phyloP scores from a whole-genome alignment of 169 alveolate genomes.

The Plasmodium adleri region DNA sequence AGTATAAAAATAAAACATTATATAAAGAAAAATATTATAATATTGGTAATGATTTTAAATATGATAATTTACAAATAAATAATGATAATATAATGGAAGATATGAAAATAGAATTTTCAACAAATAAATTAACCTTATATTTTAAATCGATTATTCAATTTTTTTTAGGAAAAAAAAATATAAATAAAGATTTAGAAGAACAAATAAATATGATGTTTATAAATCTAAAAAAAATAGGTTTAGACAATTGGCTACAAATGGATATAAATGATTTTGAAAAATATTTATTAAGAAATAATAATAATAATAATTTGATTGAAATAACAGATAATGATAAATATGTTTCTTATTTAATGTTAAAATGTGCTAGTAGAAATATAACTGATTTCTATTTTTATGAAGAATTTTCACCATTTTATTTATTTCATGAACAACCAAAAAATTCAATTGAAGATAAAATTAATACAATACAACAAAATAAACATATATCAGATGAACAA shows the following conservation, averaged over 20 bases:
- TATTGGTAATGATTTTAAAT: conserved; percentile 62
- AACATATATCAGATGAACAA: conserved; percentile 70
- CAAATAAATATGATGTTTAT: conserved; percentile 72
- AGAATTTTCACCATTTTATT: conserved; percentile 75
- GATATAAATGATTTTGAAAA: conserved; percentile 70
- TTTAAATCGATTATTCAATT: conserved; percentile 65
- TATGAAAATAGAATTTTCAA: conserved; percentile 41
- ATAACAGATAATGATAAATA: conserved; percentile 50
- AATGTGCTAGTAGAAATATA: conserved; percentile 74
- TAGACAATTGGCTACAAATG: conserved; percentile 68
- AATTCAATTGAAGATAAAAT: conserved; percentile 57
- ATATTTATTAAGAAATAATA: conserved; percentile 68
- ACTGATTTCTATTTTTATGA: conserved; percentile 71
- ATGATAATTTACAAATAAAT: conserved; percentile 40
- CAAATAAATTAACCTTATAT: conserved; percentile 44
- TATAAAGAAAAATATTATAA: conserved; percentile 72
- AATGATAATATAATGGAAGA: neutral
- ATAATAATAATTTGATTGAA: conserved; percentile 48
- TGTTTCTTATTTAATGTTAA: conserved; percentile 52
- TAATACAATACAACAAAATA: conserved; percentile 51
- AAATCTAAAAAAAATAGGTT: conserved; percentile 72
- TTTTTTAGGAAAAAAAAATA: conserved; percentile 50
- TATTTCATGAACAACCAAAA: conserved; percentile 69
- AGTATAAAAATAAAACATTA: conserved; percentile 51
- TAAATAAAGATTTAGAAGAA: conserved; percentile 59